Base-by-base conservation (phyloP, 164 flowering plant species). In the Magnolia changhungtana region DNA sequence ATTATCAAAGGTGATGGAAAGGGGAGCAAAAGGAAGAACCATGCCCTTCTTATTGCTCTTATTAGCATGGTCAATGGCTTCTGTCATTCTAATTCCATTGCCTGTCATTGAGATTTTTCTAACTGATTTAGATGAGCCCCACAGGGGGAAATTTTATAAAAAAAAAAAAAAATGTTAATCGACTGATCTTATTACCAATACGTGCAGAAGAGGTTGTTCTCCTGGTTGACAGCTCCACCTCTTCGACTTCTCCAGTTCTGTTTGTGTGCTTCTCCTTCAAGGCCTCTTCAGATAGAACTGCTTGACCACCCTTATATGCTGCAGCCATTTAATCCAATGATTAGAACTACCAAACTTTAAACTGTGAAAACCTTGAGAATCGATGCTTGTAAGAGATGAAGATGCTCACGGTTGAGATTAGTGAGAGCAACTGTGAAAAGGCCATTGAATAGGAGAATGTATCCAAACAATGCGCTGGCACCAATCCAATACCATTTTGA, bases 401-500 rank as follows among this genome's bases (percentile, higher is more conserved):
- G 27, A 29, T 31, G 76, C 86, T 78, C 73, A 85, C 88, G 83
- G n/a, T 83, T 74, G 69, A 85, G 86, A 61, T 49, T 79, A 29
- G 81, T 21, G 2, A 85, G 83, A 18, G 85, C 72, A 23, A 78
- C 10, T 61, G 77, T 68, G 63, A 71, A 80, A 37, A 78, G 37
- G 49, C 71, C 63, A 73, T 85, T 85, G 83, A 82, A 79, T 19
- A 85, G 77, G 51, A 79, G 20, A 13, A 70, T 49, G 64, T 72
- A 85, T 65, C 88, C 88, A 50, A 80, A 2, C 65, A 76, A 71
- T 59, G 86, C 86, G 21, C 80, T 81, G 1, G 67, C 73, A 5
- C 86, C 86, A 16, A 85, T 72, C 88, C 88, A 85, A 72, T 82
- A 85, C 88, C 88, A 85, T 59, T 79, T 76, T 49, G 83, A 73